These are phyloP conservation scores for Phlebiopsis gigantea DNA, from an alignment of 768 basidiomycete genomes.

Conservation along the genomic window DNA sequence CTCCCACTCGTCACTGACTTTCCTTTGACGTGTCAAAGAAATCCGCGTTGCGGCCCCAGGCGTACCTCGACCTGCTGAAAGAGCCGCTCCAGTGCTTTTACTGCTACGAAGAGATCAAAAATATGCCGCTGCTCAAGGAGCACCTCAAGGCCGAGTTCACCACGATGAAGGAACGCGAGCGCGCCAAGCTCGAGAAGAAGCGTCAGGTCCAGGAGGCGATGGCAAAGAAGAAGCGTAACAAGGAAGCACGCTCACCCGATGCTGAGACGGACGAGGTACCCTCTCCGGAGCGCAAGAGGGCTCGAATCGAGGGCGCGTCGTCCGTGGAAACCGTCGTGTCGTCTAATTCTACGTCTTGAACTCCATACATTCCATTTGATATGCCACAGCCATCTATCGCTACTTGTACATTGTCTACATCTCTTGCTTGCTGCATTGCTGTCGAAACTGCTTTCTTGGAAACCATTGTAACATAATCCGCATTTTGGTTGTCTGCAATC, in stretches of 20 bases:
- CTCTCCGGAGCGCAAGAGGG: not conserved
- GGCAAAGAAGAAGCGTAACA: not conserved
- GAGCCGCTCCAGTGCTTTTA: slow-evolving; percentile 63
- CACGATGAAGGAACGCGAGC: slow-evolving; percentile 36
- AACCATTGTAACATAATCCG: not conserved
- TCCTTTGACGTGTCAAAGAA: slow-evolving; percentile 35
- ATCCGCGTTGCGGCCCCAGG: slow-evolving; percentile 41
- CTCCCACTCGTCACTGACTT: not conserved
- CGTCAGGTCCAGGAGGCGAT: not conserved
- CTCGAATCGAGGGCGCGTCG: not conserved
- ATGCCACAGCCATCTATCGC: no score
- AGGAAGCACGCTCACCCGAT: not conserved
- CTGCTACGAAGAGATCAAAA: slow-evolving; percentile 58
- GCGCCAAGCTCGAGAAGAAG: slow-evolving; percentile 38
- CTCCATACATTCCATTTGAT: not conserved
- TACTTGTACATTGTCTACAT: not conserved
- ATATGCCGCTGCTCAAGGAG: slow-evolving; percentile 67
- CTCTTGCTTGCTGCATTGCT: not conserved
- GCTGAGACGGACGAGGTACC: not conserved
- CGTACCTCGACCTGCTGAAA: slow-evolving; percentile 66
- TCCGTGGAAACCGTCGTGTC: not conserved
- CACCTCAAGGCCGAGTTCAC: slow-evolving; percentile 79
- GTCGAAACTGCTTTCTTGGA: not conserved
- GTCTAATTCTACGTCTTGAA: not conserved
- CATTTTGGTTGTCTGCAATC: not conserved